Base-by-base conservation (phyloP, 192 early-diverging fungal genomes). In the Dissophora ornata region DNA sequence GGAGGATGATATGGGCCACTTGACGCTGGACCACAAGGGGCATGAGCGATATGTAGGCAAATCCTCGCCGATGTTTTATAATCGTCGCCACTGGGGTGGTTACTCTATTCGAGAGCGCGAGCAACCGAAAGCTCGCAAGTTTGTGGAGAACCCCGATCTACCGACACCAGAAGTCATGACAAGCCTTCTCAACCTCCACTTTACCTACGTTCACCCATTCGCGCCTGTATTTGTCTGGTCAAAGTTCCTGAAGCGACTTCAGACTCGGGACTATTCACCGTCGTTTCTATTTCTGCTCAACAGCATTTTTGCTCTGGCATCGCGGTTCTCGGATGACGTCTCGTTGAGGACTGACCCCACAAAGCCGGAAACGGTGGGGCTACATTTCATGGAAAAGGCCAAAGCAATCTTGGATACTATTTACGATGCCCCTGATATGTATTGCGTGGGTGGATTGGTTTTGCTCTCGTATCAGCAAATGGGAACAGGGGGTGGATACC, bases 11-110 rank as follows among this genome's bases (percentile, higher is more conserved):
- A 85, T 88, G 41, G 89, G 89, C 0, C 85, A 90, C 42, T 65
- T 94, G 45, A 87, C 91, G 2, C 80, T 91, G 36, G 92, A 94
- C 69, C 88, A 87, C 42, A 87, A 87, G 41, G 91, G 90, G 18
- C 88, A 87, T 22, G 79, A 90, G 44, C 81, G 92, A 13, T 94
- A 91, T 57, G 83, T 90, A 18, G 92, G 92, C 29, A 64, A 88
- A 83, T 69, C 90, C 83, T 65, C 91, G 85, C 36, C 84, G 83
- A 80, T 91, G 90, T 80, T 80, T 88, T 32, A 89, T 57, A 91
- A 86, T 63, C 73, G 88, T 25, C 64, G 70, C 5, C 71, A 75
- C 26, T 75, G 62, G 62, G 71, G 71, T 12, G 71, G 71, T 30
- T 85, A 87, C 24, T 62, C 84, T 34, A 85, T 84, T 15, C 65